phyloP scores from a whole-genome alignment of 1,284 basidiomycete genomes.

The Apiotrichum porosum region DNA sequence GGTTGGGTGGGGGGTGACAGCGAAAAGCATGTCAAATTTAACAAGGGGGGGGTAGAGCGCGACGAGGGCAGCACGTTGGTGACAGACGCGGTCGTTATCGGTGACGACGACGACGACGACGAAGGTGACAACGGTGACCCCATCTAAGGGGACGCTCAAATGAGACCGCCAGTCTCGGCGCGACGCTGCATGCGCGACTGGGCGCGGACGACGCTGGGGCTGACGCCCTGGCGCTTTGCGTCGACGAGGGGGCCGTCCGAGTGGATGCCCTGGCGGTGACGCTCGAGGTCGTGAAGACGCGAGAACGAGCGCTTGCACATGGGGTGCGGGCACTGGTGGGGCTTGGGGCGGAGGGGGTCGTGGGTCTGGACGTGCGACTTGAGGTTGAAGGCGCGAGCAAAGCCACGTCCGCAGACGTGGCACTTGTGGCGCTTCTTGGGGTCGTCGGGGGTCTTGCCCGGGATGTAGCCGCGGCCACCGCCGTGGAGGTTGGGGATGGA shows the following conservation, averaged over 20 bases:
- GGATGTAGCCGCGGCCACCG: conserved; percentile 48
- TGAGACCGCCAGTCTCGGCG: conserved; percentile 39
- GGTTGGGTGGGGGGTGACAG: conserved; percentile 17
- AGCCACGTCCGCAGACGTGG: conserved; percentile 46
- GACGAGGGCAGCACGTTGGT: conserved; percentile 1
- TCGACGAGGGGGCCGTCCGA: conserved; percentile 48
- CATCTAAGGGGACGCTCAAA: conserved; percentile 27
- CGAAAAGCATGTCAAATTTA: conserved; percentile 40
- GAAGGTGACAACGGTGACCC: too few relatives aligned
- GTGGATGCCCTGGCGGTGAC: conserved; percentile 50
- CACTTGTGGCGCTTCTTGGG: conserved; percentile 51
- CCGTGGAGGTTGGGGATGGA: conserved; percentile 43
- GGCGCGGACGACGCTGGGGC: conserved; percentile 44
- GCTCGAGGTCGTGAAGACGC: conserved; percentile 49
- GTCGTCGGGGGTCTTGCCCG: conserved; percentile 49
- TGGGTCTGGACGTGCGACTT: conserved; percentile 50
- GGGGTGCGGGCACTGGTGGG: conserved; percentile 46
- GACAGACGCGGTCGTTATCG: too few relatives aligned
- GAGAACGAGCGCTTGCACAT: conserved; percentile 49
- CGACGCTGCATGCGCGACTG: conserved; percentile 41
- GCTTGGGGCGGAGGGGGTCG: conserved; percentile 49
- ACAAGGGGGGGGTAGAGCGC: conserved; percentile 5
- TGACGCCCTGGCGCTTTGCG: conserved; percentile 44
- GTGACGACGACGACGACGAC: conserved; percentile 1
- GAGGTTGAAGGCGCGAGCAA: conserved; percentile 50